Evolutionary conservation across 192 early-diverging fungal genomes (phyloP), one percentile per base, ranked within the genome.

Genomic region (Coemansia sp.): DNA sequence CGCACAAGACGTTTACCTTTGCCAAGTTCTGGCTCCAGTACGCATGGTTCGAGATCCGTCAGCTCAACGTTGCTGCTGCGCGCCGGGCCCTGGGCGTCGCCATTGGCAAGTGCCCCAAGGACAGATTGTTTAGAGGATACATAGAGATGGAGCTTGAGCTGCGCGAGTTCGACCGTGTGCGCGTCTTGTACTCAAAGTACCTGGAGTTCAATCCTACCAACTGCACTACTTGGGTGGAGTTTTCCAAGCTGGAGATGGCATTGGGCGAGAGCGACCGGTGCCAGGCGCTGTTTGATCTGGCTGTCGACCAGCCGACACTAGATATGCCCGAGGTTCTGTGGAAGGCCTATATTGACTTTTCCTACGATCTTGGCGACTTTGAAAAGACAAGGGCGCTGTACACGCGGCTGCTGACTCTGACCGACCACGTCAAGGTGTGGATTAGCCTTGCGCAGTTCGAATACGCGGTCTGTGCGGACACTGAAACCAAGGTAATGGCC

Each of bases 321-420:
- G 96, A 99, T 64, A 97, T 98, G 96, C 97, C 97, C 33, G 97
- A 99, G 69, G 87, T 98, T 16, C 73, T 99, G 50, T 99, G 97
- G 97, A 99, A 97, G 77, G 89, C 93, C 0, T 99, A 92, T 72
- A 96, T 99, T 71, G 91, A 99, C 69, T 96, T 97, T 82, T 95
- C 97, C 68, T 87, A 89, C 34, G 85, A 86, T 14, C 89, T 94
- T 66, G 87, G 83, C 60, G 93, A 97, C 82, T 94, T 87, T 74
- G 83, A 77, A 1, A 83, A 85, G n/a, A 93, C 92, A 0, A 79
- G 95, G 36, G 67, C 65, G 1, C 77, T 99, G 31, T 99, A 99
- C 83, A 80, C 90, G 69, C 82, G 94, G 7, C 73, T 99, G 54
- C 75, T 99, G 64, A 68, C 90, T 45, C 85, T 92, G 60, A 96